Evolutionary conservation across 148 eudicot genomes (phyloP).

Genomic region (Silene uniflora): DNA sequence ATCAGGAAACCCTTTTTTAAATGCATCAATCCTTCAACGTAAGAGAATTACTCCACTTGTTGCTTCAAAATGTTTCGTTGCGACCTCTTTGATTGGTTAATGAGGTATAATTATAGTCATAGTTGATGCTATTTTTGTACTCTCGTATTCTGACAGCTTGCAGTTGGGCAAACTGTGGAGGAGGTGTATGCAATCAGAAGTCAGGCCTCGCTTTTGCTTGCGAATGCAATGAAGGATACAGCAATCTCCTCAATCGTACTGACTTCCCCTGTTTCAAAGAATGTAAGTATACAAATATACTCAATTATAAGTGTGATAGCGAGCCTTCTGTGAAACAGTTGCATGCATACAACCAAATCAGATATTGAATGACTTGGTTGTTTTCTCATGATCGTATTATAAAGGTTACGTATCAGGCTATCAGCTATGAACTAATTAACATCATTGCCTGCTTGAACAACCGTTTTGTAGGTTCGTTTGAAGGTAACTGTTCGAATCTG

Average conservation of each 20-base stretch:
- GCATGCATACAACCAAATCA: too few relatives aligned
- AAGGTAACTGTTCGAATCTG: slow-evolving; percentile 42
- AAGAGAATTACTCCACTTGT: slow-evolving; percentile 6
- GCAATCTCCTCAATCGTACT: slow-evolving; percentile 42
- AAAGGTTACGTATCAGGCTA: too few relatives aligned
- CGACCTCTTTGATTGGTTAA: not conserved
- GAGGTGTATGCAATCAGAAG: slow-evolving; percentile 67
- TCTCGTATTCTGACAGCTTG: slow-evolving; percentile 43
- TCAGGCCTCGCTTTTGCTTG: slow-evolving; percentile 40
- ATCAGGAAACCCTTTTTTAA: slow-evolving; percentile 20
- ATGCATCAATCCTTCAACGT: slow-evolving; percentile 50
- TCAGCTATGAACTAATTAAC: too few relatives aligned
- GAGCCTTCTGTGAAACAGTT: too few relatives aligned
- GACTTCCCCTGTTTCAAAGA: slow-evolving; percentile 54
- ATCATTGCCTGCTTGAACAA: not conserved
- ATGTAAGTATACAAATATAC: slow-evolving; percentile 40
- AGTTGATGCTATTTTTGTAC: not conserved
- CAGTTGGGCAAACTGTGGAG: slow-evolving; percentile 62
- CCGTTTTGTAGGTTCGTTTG: slow-evolving; percentile 45
- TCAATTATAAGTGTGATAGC: not conserved
- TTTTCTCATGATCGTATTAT: too few relatives aligned
- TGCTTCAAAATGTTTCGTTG: not conserved
- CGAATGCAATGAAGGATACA: slow-evolving; percentile 44
- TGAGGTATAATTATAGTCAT: not conserved
- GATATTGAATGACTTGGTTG: too few relatives aligned